phyloP scores from a whole-genome alignment of 208 protist genomes.

The Leptomonas pyrrhocoris region DNA sequence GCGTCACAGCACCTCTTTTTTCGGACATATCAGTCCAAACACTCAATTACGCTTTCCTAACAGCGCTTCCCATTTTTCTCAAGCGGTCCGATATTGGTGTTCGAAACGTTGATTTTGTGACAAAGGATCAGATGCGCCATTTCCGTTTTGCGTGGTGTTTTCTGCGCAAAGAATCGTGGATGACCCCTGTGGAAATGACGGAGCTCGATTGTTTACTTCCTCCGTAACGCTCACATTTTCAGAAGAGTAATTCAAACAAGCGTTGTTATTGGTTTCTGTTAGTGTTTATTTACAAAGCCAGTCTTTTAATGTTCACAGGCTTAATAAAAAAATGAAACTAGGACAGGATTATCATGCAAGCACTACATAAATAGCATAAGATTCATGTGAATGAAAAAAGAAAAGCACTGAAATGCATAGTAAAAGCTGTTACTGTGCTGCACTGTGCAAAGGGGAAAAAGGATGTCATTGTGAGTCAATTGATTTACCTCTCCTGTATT shows the following conservation, averaged over 20 bases:
- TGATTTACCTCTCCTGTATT: no score
- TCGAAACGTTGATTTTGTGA: constrained; percentile 80
- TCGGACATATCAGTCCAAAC: constrained; percentile 67
- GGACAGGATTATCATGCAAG: no score
- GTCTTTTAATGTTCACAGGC: no score
- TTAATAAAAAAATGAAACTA: no score
- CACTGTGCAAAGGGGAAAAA: no score
- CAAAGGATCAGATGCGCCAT: constrained; percentile 78
- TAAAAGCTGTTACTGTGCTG: no score
- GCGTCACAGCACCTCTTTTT: constrained; percentile 55
- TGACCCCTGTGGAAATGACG: constrained; percentile 81
- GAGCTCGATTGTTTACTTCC: constrained; percentile 84
- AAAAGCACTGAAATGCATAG: background rate
- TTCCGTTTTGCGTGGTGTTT: constrained; percentile 91
- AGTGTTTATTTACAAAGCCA: background rate
- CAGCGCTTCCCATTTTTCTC: constrained; percentile 77
- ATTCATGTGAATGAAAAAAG: no score
- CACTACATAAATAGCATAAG: no score
- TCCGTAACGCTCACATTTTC: constrained; percentile 30
- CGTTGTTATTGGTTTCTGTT: background rate
- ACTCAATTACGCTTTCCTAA: constrained; percentile 81
- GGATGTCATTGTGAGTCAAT: no score
- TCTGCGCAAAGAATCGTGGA: constrained; percentile 71
- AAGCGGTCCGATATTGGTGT: constrained; percentile 84
- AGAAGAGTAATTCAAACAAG: constrained; percentile 11